A percentile compares a stretch with the other conserved stretches of the same genome.
Conservation (phyloP, 2,329 filamentous ascomycete species). For the Lasiodiplodia hormozganensis region DNA sequence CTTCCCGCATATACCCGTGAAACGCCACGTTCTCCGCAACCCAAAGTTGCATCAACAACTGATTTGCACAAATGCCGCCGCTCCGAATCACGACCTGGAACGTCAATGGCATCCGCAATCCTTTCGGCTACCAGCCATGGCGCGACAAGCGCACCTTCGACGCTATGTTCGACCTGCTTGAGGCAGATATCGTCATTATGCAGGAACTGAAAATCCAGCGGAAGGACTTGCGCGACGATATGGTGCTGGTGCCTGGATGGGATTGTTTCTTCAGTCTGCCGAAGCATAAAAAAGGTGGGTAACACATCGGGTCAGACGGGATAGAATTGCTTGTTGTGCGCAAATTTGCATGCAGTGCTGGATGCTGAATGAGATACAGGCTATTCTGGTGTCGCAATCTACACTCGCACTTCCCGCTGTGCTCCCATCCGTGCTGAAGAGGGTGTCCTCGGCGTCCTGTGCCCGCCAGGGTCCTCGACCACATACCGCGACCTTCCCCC, state of each 20-base stretch:
- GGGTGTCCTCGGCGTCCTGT: constrained; percentile 84
- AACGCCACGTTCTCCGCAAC: not conserved
- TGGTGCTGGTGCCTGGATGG: constrained; percentile 94
- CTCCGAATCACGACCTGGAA: constrained; percentile 75
- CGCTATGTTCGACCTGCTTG: constrained; percentile 91
- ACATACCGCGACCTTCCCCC: constrained; percentile 77
- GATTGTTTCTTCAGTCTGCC: constrained; percentile 96
- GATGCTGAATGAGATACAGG: constrained; percentile 60
- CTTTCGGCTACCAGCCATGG: constrained; percentile 62
- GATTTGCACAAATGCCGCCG: constrained; percentile 47
- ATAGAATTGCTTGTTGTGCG: not conserved
- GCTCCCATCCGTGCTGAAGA: constrained; percentile 90
- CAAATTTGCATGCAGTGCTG: not conserved
- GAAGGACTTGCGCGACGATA: constrained; percentile 91
- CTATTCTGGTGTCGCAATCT: constrained; percentile 95
- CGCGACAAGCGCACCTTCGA: constrained; percentile 54
- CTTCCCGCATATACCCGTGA: not conserved
- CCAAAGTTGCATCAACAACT: not conserved
- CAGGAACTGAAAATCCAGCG: constrained; percentile 96
- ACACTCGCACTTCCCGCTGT: constrained; percentile 86
- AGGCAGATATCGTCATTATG: constrained; percentile 91
- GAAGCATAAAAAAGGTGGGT: constrained; percentile 84
- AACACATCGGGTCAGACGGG: not conserved
- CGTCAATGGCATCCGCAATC: constrained; percentile 62
- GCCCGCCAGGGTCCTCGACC: constrained; percentile 66